Percentiles rank a stretch among this genome's conserved stretches.
phyloP scores from a whole-genome alignment of 345 rosid species.

The Eucalyptus globulus region DNA sequence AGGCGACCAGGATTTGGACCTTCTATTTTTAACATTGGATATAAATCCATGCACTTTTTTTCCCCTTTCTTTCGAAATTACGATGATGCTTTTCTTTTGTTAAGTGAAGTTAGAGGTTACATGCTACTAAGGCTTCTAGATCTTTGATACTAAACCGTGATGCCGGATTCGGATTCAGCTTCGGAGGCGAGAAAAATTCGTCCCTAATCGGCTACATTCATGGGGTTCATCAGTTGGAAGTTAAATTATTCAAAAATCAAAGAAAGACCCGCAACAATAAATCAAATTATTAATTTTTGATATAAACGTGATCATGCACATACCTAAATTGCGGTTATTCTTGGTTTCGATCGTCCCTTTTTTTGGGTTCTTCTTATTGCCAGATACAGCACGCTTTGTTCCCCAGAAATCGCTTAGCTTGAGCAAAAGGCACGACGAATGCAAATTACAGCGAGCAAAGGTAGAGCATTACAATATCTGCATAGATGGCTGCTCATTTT shows the following conservation, averaged over 20 bases:
- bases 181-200: not conserved
- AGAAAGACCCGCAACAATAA: not conserved
- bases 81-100: not conserved
- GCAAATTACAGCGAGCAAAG: not conserved
- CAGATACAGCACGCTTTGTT: not conserved
- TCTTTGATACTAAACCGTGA: not conserved
- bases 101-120: not conserved
- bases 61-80: not conserved
- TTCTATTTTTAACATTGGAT: not conserved
- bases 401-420: not conserved
- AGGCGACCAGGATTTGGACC: not conserved
- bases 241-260: not conserved
- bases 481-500: not conserved
- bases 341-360: not conserved
- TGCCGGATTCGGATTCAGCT: too few species aligned
- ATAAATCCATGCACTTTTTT: not conserved
- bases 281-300: not conserved
- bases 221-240: not conserved
- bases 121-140: not conserved
- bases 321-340: not conserved
- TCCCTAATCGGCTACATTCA: not conserved
- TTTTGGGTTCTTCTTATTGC: not conserved
- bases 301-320: not conserved
- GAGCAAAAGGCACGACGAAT: not conserved
- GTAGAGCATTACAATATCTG: not conserved